phyloP scores from a whole-genome alignment of 2,329 filamentous ascomycete genomes.

The Fusarium concolor region DNA sequence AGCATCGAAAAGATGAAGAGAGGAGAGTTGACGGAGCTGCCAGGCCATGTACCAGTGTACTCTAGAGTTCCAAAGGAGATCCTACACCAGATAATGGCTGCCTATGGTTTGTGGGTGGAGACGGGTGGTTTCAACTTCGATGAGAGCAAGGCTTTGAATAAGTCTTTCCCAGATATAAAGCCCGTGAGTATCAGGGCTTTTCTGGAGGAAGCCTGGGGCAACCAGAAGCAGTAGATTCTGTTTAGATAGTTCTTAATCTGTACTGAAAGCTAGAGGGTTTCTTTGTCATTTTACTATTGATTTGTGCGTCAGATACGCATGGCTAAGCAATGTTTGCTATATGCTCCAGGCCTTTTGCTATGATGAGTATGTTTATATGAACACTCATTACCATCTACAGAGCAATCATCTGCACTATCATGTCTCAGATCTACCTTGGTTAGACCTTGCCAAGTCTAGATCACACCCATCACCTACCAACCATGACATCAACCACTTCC shows the following conservation, averaged over 20 bases:
- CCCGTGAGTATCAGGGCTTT: neutral
- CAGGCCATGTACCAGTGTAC: conserved; percentile 2
- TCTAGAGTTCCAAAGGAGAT: conserved; percentile 1
- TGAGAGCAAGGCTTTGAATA: neutral
- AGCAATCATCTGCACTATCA: neutral
- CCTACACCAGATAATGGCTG: neutral
- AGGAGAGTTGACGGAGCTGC: conserved; percentile 11
- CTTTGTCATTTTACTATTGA: too few relatives aligned
- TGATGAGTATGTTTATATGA: too few relatives aligned
- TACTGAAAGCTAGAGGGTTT: neutral
- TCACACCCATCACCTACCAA: neutral
- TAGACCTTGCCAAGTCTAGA: neutral
- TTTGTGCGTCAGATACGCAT: too few relatives aligned
- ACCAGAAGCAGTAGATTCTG: neutral
- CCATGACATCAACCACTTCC: neutral
- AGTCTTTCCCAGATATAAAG: conserved; percentile 2
- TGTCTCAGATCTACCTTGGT: neutral
- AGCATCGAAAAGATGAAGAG: neutral
- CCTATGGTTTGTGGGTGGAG: neutral
- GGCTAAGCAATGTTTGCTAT: too few relatives aligned
- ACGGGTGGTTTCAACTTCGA: neutral
- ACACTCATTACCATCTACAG: too few relatives aligned
- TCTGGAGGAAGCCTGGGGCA: neutral
- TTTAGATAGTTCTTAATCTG: too few relatives aligned
- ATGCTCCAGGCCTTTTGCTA: too few relatives aligned